Conservation (phyloP, 73 alveolate genomes). For the Paramecium tetraurelia region DNA sequence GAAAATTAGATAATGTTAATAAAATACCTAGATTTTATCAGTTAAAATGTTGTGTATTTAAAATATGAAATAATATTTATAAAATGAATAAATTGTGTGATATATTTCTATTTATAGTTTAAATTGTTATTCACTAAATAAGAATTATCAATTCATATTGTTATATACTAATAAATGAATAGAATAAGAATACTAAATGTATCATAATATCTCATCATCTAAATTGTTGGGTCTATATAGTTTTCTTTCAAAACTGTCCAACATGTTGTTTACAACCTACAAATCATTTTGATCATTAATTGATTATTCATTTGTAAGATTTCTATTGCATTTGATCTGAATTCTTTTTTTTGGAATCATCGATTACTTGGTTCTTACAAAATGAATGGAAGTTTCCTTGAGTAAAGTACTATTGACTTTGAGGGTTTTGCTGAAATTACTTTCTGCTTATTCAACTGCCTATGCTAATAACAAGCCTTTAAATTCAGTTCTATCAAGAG, state of each 20-base stretch:
- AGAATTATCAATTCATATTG: too few relatives aligned
- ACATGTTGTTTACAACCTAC: not conserved
- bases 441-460: conserved; percentile 26
- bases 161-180: too few relatives aligned
- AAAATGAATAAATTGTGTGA: too few relatives aligned
- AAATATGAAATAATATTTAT: too few relatives aligned
- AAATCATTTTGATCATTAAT: not conserved
- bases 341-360: not conserved
- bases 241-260: conserved; percentile 23
- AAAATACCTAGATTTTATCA: too few relatives aligned
- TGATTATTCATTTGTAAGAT: not conserved
- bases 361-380: not conserved
- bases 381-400: not conserved
- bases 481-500: conserved; percentile 34
- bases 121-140: too few relatives aligned
- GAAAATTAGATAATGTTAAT: not conserved
- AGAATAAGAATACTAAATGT: not conserved
- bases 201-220: not conserved
- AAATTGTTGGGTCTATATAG: not conserved
- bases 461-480: conserved; percentile 41
- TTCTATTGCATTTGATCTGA: not conserved
- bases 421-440: conserved; percentile 21
- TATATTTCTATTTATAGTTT: too few relatives aligned
- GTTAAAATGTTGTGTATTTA: too few relatives aligned
- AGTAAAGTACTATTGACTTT: not conserved